These are phyloP conservation scores for Penicillium soppii DNA, from an alignment of 495 filamentous ascomycete genomes.

Conservation along the genomic window DNA sequence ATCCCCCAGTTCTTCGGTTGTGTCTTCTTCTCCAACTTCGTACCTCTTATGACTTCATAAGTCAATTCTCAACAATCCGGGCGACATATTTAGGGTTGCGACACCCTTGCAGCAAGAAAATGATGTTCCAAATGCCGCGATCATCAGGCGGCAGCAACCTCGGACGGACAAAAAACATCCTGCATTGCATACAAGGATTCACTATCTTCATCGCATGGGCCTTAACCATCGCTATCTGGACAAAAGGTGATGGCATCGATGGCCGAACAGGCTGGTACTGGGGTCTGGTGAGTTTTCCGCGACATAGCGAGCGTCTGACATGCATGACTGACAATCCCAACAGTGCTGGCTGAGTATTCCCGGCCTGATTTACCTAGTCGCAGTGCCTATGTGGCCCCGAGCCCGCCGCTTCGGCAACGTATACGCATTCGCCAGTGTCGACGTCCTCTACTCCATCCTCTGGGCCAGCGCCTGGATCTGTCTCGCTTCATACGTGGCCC, in stretches of 20 bases:
- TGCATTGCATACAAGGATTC: constrained; percentile 59
- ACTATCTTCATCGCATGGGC: constrained; percentile 70
- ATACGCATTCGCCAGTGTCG: constrained; percentile 75
- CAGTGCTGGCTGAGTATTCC: constrained; percentile 87
- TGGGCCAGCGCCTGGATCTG: constrained; percentile 85
- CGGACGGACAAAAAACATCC: constrained; percentile 46
- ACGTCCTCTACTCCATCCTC: constrained; percentile 69
- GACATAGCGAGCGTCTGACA: neutral
- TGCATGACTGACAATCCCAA: constrained; percentile 15
- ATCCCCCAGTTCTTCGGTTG: no score
- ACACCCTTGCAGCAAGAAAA: constrained; percentile 30
- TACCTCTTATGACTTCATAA: constrained; percentile 4
- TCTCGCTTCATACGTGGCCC: constrained; percentile 66
- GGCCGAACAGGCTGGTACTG: constrained; percentile 75
- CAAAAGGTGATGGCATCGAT: constrained; percentile 59
- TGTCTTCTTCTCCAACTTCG: neutral
- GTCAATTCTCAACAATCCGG: neutral
- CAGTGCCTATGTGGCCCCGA: constrained; percentile 81
- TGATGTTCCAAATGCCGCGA: constrained; percentile 33
- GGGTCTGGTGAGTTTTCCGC: constrained; percentile 59
- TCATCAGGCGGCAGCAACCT: constrained; percentile 36
- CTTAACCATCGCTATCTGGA: constrained; percentile 72
- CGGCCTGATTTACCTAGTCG: constrained; percentile 77
- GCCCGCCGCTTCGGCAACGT: constrained; percentile 77
- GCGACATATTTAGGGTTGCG: constrained; percentile 11